A percentile compares a stretch with the other conserved stretches of the same genome.
phyloP scores from a whole-genome alignment of 345 rosid genomes.

The Conringia planisiliqua region DNA sequence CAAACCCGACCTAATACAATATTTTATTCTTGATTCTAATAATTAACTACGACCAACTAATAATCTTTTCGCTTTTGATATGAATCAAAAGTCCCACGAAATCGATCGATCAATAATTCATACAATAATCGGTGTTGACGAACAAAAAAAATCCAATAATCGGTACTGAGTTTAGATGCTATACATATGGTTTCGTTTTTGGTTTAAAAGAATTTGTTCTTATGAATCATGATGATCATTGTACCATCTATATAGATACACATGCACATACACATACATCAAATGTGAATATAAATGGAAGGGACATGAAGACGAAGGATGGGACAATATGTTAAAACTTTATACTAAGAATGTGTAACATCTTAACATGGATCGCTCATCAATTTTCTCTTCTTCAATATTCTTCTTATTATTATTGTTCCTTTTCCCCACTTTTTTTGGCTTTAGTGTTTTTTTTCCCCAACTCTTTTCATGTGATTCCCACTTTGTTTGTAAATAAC shows the following conservation, averaged over 20 bases:
- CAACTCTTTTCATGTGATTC: constrained; percentile 21
- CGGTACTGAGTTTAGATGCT: not conserved
- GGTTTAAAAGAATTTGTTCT: not conserved
- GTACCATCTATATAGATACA: constrained; percentile 4
- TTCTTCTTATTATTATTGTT: not conserved
- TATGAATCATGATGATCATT: constrained; percentile 12
- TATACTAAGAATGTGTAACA: constrained; percentile 45
- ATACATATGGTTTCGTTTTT: not conserved
- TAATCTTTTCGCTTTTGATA: not conserved
- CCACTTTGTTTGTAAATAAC: constrained; percentile 8
- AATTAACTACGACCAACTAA: not conserved
- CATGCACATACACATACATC: not conserved
- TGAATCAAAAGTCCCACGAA: not conserved
- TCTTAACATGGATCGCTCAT: constrained; percentile 49
- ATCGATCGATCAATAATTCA: not conserved
- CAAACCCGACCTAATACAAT: not conserved
- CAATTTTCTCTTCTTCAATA: not conserved
- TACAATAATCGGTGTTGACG: not conserved
- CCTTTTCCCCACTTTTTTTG: constrained; percentile 7
- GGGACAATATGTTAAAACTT: constrained; percentile 39
- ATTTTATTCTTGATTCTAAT: not conserved
- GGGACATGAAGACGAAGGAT: constrained; percentile 19
- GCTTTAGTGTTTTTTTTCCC: constrained; percentile 1
- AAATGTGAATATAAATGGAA: constrained; percentile 30
- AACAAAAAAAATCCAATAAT: not conserved